Conservation (phyloP, 2,329 filamentous ascomycete species). For the Alternaria postmessia region DNA sequence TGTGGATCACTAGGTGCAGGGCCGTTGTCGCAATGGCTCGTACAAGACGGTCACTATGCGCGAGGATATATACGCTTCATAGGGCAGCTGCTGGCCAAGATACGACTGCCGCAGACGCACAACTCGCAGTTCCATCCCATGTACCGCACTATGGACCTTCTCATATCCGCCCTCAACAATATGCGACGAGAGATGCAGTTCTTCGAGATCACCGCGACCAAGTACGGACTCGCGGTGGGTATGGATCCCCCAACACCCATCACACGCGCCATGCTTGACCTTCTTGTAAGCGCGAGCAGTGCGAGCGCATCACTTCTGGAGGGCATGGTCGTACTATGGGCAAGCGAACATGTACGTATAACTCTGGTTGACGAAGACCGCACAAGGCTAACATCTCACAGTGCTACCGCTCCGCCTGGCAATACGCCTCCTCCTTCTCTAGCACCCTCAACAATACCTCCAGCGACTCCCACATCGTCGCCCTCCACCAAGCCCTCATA, state of each 20-base stretch:
- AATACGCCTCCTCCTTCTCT: constrained; percentile 57
- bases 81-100: constrained; percentile 68
- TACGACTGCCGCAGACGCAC: constrained; percentile 62
- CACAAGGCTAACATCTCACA: constrained; percentile 28
- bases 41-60: constrained; percentile 75
- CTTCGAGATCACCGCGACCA: constrained; percentile 69
- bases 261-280: constrained; percentile 64
- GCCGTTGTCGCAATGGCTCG: constrained; percentile 71
- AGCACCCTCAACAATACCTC: constrained; percentile 48
- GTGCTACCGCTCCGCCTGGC: constrained; percentile 59
- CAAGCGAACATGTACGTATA: constrained; percentile 68
- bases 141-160: constrained; percentile 67
- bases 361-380: no score
- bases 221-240: constrained; percentile 65
- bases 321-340: constrained; percentile 77
- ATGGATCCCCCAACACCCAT: constrained; percentile 56
- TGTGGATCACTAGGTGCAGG: constrained; percentile 66
- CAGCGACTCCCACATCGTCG: constrained; percentile 56
- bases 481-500: constrained; percentile 60
- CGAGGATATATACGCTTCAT: constrained; percentile 74
- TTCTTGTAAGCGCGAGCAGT: constrained; percentile 66
- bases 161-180: constrained; percentile 71
- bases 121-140: constrained; percentile 58
- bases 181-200: constrained; percentile 73
- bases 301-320: constrained; percentile 66